Percentiles rank a stretch among this genome's conserved stretches.
These are phyloP conservation scores for Ophiocordyceps camponoti-floridani DNA, from an alignment of 2,329 filamentous ascomycete genomes.

Conservation along the genomic window DNA sequence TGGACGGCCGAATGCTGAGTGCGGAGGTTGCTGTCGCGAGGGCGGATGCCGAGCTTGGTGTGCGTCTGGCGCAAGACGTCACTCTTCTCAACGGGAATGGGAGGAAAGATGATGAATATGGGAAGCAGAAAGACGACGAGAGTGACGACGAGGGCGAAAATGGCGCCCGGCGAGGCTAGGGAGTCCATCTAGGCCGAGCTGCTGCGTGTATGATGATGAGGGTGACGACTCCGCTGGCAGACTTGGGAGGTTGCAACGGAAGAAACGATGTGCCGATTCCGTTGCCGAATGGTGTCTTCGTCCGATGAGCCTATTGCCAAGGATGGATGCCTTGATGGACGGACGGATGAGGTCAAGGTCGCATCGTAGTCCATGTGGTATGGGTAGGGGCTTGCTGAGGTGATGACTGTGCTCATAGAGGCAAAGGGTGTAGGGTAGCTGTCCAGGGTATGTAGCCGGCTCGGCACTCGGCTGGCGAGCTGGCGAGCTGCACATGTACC, in stretches of 20 bases:
- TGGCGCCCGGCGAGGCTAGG: constrained; percentile 8
- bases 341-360: not conserved
- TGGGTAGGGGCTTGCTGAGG: not conserved
- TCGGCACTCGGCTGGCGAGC: not conserved
- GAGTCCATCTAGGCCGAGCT: no score
- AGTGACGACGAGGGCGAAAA: constrained; percentile 24
- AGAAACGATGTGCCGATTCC: no score
- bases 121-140: constrained; percentile 33
- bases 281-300: no score
- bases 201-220: no score
- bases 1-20: constrained; percentile 8
- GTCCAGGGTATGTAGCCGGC: not conserved
- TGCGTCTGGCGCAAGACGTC: constrained; percentile 39
- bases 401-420: not conserved
- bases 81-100: constrained; percentile 30
- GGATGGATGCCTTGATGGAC: no score
- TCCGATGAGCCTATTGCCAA: no score
- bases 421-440: not conserved
- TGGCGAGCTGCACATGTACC: not conserved
- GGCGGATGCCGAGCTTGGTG: constrained; percentile 23
- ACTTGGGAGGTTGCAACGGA: no score
- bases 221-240: no score
- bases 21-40: constrained; percentile 18
- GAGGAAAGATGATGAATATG: constrained; percentile 35
- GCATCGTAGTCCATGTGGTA: not conserved